phyloP scores from a whole-genome alignment of 306 rosid species.

The Cucumis sativus region Cucumber_9930_V3 NC_026660.2:19304001-19304500 shows the following conservation, averaged over 20 bases:
- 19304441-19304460: too few species aligned
- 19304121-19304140: constrained; percentile 83
- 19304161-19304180: constrained; percentile 41
- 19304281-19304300: neutral
- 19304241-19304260: neutral
- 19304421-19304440: neutral
- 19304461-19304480: neutral
- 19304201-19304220: neutral
- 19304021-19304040: constrained; percentile 69
- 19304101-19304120: constrained; percentile 97
- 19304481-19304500: constrained; percentile 62
- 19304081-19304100: constrained; percentile 93
- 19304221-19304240: neutral
- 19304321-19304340: neutral
- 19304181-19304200: neutral
- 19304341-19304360: neutral
- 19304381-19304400: neutral
- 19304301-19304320: neutral
- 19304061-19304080: constrained; percentile 92
- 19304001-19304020: constrained; percentile 65
- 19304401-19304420: neutral
- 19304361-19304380: neutral
- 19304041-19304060: constrained; percentile 92
- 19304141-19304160: constrained; percentile 86
- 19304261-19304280: neutral